A percentile compares a stretch with the other conserved stretches of the same genome.
Conservation (phyloP, 139 green algal genomes). For the Chlorella vulgaris region DNA sequence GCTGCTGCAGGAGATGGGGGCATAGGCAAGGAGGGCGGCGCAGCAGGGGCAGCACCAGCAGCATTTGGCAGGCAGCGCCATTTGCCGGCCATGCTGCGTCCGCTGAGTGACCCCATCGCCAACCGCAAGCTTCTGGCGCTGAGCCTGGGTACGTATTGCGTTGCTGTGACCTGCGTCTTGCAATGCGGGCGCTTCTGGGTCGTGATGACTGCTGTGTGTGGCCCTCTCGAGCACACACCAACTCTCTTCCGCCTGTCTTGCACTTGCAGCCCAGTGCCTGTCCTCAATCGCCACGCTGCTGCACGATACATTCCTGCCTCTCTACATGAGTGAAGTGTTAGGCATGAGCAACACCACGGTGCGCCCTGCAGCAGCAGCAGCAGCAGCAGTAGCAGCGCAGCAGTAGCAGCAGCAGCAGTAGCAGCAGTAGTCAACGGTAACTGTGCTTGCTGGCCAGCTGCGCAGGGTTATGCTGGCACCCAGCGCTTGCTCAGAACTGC, state of each 20-base stretch:
- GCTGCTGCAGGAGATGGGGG: too few species aligned
- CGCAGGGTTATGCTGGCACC: too few species aligned
- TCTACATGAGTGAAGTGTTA: slow-evolving; percentile 86
- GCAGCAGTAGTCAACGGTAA: too few species aligned
- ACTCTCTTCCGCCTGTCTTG: neutral
- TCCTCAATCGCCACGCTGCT: slow-evolving; percentile 87
- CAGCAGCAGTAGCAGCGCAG: too few species aligned
- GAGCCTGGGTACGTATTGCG: slow-evolving; percentile 24
- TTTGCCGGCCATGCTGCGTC: neutral
- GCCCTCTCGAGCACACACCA: neutral
- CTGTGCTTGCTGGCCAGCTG: too few species aligned
- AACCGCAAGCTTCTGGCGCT: slow-evolving; percentile 74
- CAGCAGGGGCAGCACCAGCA: neutral
- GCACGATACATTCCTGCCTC: slow-evolving; percentile 87
- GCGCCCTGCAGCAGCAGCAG: neutral
- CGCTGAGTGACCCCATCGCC: slow-evolving; percentile 51
- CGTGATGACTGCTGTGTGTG: neutral
- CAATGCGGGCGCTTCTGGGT: neutral
- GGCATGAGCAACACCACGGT: slow-evolving; percentile 65
- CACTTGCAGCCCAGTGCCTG: slow-evolving; percentile 65
- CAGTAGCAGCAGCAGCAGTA: too few species aligned
- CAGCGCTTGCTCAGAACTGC: neutral
- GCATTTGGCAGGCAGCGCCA: neutral
- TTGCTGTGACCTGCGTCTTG: neutral
- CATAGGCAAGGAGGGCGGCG: too few species aligned